Percentiles rank a stretch among this genome's conserved stretches.
Conservation (phyloP, 2,329 filamentous ascomycete genomes). For the Colletotrichum sp. region DNA sequence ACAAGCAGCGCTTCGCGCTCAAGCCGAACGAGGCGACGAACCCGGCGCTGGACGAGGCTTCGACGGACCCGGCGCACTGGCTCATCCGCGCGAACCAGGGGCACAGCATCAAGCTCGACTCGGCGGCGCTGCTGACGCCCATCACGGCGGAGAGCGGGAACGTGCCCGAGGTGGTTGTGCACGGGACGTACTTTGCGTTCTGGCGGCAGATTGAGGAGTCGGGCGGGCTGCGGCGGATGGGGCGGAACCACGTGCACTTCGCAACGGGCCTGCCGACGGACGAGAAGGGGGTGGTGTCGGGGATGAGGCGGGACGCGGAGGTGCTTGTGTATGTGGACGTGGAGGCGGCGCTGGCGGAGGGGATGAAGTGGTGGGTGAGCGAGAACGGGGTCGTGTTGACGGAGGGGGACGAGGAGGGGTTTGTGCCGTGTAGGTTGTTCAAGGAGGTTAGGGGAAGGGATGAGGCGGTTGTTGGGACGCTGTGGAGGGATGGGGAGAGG, state of each 20-base stretch:
- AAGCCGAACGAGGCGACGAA: conserved; percentile 54
- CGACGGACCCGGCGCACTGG: conserved; percentile 67
- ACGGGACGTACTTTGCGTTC: conserved; percentile 86
- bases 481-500: conserved; percentile 75
- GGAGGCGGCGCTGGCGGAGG: conserved; percentile 61
- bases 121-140: conserved; percentile 72
- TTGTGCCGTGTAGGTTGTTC: conserved; percentile 73
- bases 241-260: conserved; percentile 88
- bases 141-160: conserved; percentile 69
- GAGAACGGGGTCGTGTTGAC: conserved; percentile 80
- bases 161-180: conserved; percentile 73
- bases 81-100: conserved; percentile 96
- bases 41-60: conserved; percentile 29
- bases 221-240: conserved; percentile 83
- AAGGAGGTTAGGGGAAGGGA: conserved; percentile 71
- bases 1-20: conserved; percentile 91
- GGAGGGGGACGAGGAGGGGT: conserved; percentile 61
- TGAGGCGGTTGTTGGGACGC: conserved; percentile 52
- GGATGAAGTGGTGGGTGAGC: conserved; percentile 77
- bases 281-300: conserved; percentile 66
- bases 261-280: conserved; percentile 71
- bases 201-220: conserved; percentile 77
- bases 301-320: conserved; percentile 81
- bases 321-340: conserved; percentile 81
- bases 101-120: conserved; percentile 80